A percentile compares a stretch with the other conserved stretches of the same genome.
phyloP scores from a whole-genome alignment of 768 basidiomycete genomes.

The Boletus sensibilis region DNA sequence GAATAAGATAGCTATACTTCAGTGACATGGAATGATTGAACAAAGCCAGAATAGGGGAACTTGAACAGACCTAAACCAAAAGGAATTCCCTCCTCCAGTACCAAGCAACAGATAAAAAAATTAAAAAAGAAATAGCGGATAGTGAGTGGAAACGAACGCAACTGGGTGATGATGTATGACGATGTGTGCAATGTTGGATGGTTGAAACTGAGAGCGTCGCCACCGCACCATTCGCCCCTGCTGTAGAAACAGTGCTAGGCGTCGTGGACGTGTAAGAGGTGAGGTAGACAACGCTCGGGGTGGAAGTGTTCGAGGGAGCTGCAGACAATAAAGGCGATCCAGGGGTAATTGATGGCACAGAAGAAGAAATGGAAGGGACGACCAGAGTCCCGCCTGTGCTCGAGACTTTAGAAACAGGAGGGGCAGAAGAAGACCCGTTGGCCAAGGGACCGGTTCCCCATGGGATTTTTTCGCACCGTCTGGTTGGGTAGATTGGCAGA shows the following conservation, averaged over 20 bases:
- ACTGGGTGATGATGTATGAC: neutral
- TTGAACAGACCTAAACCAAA: neutral
- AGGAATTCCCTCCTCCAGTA: neutral
- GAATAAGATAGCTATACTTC: conserved; percentile 7
- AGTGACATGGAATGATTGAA: neutral
- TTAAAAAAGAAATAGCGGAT: neutral
- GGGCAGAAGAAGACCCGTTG: conserved; percentile 40
- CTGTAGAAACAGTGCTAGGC: neutral
- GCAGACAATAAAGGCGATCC: neutral
- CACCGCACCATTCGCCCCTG: conserved; percentile 9
- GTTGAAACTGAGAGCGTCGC: neutral
- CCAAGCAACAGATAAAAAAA: neutral
- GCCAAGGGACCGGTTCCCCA: conserved; percentile 67
- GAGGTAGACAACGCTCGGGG: neutral
- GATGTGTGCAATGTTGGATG: neutral
- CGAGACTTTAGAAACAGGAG: conserved; percentile 20
- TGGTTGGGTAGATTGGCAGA: conserved; percentile 50
- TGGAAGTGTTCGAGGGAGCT: neutral
- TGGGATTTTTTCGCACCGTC: conserved; percentile 46
- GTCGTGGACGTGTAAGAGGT: neutral
- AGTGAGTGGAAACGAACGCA: neutral
- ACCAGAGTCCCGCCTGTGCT: neutral
- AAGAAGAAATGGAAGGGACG: neutral
- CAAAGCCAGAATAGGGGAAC: neutral
- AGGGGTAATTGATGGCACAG: conserved; percentile 7